Base-by-base conservation (phyloP, 2,329 filamentous ascomycete species). In the Calcarisporium arbuscula region DNA sequence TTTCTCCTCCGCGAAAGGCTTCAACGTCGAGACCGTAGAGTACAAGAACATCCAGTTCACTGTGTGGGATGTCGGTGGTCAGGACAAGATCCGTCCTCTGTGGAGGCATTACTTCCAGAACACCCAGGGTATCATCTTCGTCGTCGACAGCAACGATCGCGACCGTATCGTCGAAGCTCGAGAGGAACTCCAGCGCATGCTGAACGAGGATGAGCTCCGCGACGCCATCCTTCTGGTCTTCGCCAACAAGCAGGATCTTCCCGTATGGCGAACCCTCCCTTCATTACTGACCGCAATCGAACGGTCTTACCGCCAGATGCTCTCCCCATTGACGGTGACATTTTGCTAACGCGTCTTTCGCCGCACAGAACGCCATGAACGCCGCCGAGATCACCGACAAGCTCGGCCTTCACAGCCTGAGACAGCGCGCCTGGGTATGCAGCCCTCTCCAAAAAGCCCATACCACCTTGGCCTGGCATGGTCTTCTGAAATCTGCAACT, bases 31-130 rank as follows among this genome's bases (percentile, higher is more conserved):
- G 79, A 96, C 92, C 37, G 92, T 98, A 65, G 89, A 94, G 65
- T 96, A 96, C 78, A 95, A 95, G 80, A 98, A 98, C 80, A 95
- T 95, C 58, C 88, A 95, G 66, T 98, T 98, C 78, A 96, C 90
- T 65, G 92, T 98, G 64, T 98, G 92, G 92, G 92, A 96, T 74
- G 92, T 98, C 60, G 92, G 92, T 76, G 92, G 92, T 67, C 92
- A 98, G 77, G 92, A 98, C 81, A 96, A 96, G 85, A 98, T 98
- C 64, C 82, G 92, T 66, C 92, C 92, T 61, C 76, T 98, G 60
- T 98, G 92, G 92, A 88, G 92, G 74, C 92, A 96, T 70, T 98
- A 98, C 76, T 98, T 96, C 82, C 89, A 94, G 71, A 94, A 94
- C 71, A 98, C 92, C 52, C 92, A 98, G 71, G 92, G 92, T 65